A percentile compares a stretch with the other conserved stretches of the same genome.
phyloP scores from a whole-genome alignment of 1,284 basidiomycete genomes.

The Thelephora terrestris region DNA sequence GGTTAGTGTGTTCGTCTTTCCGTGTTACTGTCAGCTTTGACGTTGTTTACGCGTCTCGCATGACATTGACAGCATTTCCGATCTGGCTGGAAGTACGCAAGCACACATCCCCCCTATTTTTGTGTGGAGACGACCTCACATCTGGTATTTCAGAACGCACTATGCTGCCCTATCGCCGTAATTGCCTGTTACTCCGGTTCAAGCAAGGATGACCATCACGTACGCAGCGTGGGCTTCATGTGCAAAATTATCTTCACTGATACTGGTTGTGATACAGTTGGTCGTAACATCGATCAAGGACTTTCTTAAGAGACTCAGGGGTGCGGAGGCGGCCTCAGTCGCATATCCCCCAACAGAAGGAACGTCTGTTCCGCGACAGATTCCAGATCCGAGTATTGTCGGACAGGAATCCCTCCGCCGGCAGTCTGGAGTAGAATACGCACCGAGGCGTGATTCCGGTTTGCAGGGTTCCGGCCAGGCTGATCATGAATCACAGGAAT shows the following conservation, averaged over 20 bases:
- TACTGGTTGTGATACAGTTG: slow-evolving; percentile 31
- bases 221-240: slow-evolving; percentile 25
- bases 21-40: not conserved
- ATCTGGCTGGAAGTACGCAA: slow-evolving; percentile 65
- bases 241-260: not conserved
- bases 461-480: no score
- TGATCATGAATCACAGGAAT: not conserved
- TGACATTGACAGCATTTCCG: slow-evolving; percentile 51
- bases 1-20: slow-evolving; percentile 35
- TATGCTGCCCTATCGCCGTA: slow-evolving; percentile 71
- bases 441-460: no score
- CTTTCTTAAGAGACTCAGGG: slow-evolving; percentile 51
- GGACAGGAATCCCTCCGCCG: no score
- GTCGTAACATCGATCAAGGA: slow-evolving; percentile 57
- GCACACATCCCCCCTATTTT: no score
- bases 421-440: no score
- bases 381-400: no score
- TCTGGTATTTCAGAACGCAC: slow-evolving; percentile 43
- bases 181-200: slow-evolving; percentile 75
- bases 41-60: not conserved
- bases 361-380: not conserved
- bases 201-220: slow-evolving; percentile 67
- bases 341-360: no score
- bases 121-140: not conserved
- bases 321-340: slow-evolving; percentile 7